Percentiles rank a stretch among this genome's conserved stretches.
These are phyloP conservation scores for Mycena polygramma DNA, from an alignment of 768 basidiomycete species.

Conservation along the genomic window DNA sequence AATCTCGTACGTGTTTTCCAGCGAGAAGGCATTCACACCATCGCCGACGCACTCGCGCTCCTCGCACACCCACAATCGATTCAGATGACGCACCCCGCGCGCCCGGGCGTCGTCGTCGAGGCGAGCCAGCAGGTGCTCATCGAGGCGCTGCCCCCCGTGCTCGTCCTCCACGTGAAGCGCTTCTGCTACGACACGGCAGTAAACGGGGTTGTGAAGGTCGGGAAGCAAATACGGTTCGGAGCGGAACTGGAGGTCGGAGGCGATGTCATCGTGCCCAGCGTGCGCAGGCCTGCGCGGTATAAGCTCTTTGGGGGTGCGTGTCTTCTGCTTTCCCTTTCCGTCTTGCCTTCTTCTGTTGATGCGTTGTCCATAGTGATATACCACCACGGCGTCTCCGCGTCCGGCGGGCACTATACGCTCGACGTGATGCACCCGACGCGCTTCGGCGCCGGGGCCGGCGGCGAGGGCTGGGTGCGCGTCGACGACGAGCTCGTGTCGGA, in stretches of 20 bases:
- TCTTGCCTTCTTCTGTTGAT: no score
- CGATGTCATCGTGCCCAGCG: slow-evolving; percentile 54
- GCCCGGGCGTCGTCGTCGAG: slow-evolving; percentile 72
- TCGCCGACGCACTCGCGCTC: slow-evolving; percentile 85
- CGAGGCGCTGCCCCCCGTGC: slow-evolving; percentile 68
- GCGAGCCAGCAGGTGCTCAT: slow-evolving; percentile 50
- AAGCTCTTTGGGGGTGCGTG: slow-evolving; percentile 85
- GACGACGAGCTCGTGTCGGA: slow-evolving; percentile 92
- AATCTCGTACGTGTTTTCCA: slow-evolving; percentile 43
- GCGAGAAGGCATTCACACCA: slow-evolving; percentile 80
- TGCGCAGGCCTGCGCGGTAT: slow-evolving; percentile 68
- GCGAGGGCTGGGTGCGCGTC: slow-evolving; percentile 89
- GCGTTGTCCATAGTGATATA: no score
- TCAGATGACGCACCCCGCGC: slow-evolving; percentile 72
- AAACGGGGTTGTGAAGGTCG: slow-evolving; percentile 87
- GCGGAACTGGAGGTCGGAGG: slow-evolving; percentile 82
- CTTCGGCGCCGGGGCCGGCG: slow-evolving; percentile 54
- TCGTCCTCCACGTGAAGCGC: slow-evolving; percentile 76
- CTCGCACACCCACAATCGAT: slow-evolving; percentile 87
- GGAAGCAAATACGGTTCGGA: slow-evolving; percentile 84
- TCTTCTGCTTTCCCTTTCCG: background rate
- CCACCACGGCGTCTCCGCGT: slow-evolving; percentile 92
- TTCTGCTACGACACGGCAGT: slow-evolving; percentile 75
- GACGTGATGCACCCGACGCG: slow-evolving; percentile 86
- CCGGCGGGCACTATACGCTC: slow-evolving; percentile 96